Evolutionary conservation across 495 filamentous ascomycete genomes (phyloP).

Genomic region (Astrothelium subdiscretum): DNA sequence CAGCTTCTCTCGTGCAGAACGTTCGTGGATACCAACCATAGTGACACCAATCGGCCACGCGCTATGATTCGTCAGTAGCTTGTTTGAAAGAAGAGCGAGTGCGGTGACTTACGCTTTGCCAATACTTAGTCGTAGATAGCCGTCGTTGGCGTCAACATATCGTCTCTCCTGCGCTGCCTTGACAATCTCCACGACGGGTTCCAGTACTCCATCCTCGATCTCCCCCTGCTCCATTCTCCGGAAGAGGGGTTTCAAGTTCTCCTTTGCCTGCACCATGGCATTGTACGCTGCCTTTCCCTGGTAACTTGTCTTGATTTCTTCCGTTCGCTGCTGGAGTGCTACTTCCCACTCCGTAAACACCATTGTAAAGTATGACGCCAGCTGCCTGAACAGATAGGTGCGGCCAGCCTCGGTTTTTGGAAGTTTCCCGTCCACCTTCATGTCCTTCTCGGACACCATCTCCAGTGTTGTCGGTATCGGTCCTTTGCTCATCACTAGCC

Average conservation of each 20-base stretch:
- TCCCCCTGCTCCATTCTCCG: constrained; percentile 72
- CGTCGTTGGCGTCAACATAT: constrained; percentile 95
- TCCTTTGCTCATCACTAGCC: constrained; percentile 37
- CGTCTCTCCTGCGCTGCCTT: constrained; percentile 73
- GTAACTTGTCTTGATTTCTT: constrained; percentile 55
- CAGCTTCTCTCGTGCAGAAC: constrained; percentile 86
- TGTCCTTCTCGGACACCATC: constrained; percentile 68
- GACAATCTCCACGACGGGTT: constrained; percentile 88
- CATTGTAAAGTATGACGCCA: constrained; percentile 89
- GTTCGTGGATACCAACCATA: constrained; percentile 99
- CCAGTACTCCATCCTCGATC: constrained; percentile 60
- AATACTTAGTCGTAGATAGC: constrained; percentile 84
- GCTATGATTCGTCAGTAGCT: not conserved
- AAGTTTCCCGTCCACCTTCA: constrained; percentile 60
- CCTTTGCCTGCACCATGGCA: constrained; percentile 68
- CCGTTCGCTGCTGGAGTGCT: constrained; percentile 57
- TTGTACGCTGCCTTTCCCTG: constrained; percentile 64
- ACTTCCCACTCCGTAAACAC: constrained; percentile 77
- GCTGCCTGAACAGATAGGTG: constrained; percentile 66
- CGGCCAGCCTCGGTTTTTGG: constrained; percentile 40
- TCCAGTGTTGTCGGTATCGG: constrained; percentile 62
- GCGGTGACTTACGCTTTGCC: constrained; percentile 63
- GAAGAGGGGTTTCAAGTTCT: constrained; percentile 86
- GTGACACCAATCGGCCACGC: constrained; percentile 99
- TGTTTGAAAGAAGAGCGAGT: not conserved